Evolutionary conservation across 2,329 filamentous ascomycete genomes (phyloP).

Genomic region (Colletotrichum acutatum): DNA sequence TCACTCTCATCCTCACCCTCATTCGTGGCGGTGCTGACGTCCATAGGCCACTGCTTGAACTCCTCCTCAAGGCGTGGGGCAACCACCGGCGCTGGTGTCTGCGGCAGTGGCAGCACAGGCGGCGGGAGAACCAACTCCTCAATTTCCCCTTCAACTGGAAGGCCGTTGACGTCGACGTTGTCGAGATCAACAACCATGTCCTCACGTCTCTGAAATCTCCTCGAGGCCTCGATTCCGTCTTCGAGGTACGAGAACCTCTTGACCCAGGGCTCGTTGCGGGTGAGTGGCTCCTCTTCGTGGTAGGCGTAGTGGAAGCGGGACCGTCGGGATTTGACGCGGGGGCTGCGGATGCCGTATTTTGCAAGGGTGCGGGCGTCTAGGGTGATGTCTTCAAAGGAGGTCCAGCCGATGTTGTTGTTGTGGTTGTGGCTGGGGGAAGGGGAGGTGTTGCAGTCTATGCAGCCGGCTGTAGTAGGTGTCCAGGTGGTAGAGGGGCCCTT

Average conservation of each 20-base stretch:
- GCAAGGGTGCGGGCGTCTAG: neutral
- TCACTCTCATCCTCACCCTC: too few relatives aligned
- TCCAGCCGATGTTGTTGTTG: neutral
- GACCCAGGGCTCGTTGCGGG: neutral
- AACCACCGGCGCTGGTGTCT: too few relatives aligned
- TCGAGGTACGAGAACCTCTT: neutral
- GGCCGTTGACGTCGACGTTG: too few relatives aligned
- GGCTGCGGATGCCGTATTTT: neutral
- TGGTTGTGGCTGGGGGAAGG: too few relatives aligned
- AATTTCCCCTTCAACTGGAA: neutral
- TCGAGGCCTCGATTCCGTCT: neutral
- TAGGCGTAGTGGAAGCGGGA: neutral
- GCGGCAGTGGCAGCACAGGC: neutral
- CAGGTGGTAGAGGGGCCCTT: too few relatives aligned
- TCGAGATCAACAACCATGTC: neutral
- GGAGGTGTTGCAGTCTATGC: neutral
- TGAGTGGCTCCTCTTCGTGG: neutral
- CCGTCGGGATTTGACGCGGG: neutral
- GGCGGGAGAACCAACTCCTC: neutral
- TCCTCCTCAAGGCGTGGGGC: neutral
- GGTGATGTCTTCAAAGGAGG: neutral
- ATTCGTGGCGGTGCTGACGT: too few relatives aligned
- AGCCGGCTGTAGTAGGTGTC: neutral
- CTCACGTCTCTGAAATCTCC: neutral
- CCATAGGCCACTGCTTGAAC: neutral